A percentile compares a stretch with the other conserved stretches of the same genome.
Conservation (phyloP, 371 early-diverging fungal genomes). For the Lichtheimia ramosa region DNA sequence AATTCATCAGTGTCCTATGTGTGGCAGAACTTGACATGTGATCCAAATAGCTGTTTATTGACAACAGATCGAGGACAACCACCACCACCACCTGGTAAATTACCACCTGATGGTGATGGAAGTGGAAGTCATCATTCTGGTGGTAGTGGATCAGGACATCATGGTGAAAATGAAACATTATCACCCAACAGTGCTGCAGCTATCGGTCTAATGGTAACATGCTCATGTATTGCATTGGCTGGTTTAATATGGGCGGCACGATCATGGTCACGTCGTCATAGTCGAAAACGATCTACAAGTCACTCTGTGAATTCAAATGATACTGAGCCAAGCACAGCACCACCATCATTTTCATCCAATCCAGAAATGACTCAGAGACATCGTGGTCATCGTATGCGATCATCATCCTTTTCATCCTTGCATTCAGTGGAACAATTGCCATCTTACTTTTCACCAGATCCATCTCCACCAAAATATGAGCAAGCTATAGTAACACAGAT, state of each 20-base stretch:
- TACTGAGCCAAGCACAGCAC: slow-evolving; percentile 24
- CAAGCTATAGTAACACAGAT: slow-evolving; percentile 51
- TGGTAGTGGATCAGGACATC: background rate
- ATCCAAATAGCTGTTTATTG: slow-evolving; percentile 31
- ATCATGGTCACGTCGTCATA: slow-evolving; percentile 3
- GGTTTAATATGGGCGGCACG: slow-evolving; percentile 19
- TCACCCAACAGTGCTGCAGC: slow-evolving; percentile 24
- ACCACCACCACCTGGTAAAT: slow-evolving; percentile 20
- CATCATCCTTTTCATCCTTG: slow-evolving; percentile 19
- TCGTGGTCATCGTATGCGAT: background rate
- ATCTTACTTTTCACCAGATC: slow-evolving; percentile 34
- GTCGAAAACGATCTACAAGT: slow-evolving; percentile 1
- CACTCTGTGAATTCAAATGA: slow-evolving; percentile 7
- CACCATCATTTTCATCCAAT: slow-evolving; percentile 39
- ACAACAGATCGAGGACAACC: slow-evolving; percentile 19
- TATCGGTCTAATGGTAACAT: slow-evolving; percentile 26
- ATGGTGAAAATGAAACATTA: slow-evolving; percentile 9
- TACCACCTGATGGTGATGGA: slow-evolving; percentile 5
- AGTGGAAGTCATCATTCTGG: background rate
- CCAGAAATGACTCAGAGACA: slow-evolving; percentile 22
- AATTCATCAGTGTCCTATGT: slow-evolving; percentile 25
- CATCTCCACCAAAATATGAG: slow-evolving; percentile 45
- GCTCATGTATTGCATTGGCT: slow-evolving; percentile 21
- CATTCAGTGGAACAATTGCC: slow-evolving; percentile 31
- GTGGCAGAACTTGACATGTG: slow-evolving; percentile 44